A percentile compares a stretch with the other conserved stretches of the same genome.
These are phyloP conservation scores for Mycena sp. DNA, from an alignment of 1,284 basidiomycete species.

Conservation along the genomic window DNA sequence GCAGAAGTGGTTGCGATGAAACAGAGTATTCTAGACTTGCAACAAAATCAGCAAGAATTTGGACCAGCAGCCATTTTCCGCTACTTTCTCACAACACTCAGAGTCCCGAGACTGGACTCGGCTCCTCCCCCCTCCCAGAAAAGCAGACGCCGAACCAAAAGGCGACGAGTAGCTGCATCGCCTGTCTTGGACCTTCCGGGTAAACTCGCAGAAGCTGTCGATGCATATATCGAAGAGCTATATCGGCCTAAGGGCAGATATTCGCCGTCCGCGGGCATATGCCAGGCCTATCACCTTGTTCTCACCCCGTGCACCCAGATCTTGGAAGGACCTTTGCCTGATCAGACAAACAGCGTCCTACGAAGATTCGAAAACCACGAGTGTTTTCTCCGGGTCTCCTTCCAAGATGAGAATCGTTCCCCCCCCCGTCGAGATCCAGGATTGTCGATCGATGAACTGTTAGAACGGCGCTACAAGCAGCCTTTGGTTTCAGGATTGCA, in stretches of 20 bases:
- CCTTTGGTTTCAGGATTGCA: conserved; percentile 55
- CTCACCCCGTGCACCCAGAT: conserved; percentile 62
- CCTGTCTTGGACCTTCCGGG: conserved; percentile 23
- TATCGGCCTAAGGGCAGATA: conserved; percentile 36
- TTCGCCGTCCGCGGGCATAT: conserved; percentile 35
- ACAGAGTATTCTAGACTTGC: conserved; percentile 34
- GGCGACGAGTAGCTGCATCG: background rate
- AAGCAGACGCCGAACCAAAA: conserved; percentile 23
- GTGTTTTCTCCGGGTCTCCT: conserved; percentile 70
- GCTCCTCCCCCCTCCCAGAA: conserved; percentile 1
- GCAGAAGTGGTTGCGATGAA: conserved; percentile 35
- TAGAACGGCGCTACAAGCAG: conserved; percentile 53
- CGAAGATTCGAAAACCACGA: conserved; percentile 52
- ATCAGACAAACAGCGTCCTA: conserved; percentile 70
- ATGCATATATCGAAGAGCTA: conserved; percentile 39
- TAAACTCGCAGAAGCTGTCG: conserved; percentile 34
- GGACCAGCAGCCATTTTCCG: conserved; percentile 43
- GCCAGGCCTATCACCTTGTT: conserved; percentile 52
- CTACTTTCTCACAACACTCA: conserved; percentile 37
- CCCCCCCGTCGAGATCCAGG: conserved; percentile 59
- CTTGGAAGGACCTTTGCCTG: conserved; percentile 65
- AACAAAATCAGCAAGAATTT: conserved; percentile 19
- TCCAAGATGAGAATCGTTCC: conserved; percentile 67
- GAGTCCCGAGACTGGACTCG: conserved; percentile 30
- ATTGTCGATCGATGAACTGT: conserved; percentile 53